Evolutionary conservation across 805 yeast genomes (phyloP), one percentile per base, ranked within the genome.

Genomic region (Trichomonascus vanleenenianus): DNA sequence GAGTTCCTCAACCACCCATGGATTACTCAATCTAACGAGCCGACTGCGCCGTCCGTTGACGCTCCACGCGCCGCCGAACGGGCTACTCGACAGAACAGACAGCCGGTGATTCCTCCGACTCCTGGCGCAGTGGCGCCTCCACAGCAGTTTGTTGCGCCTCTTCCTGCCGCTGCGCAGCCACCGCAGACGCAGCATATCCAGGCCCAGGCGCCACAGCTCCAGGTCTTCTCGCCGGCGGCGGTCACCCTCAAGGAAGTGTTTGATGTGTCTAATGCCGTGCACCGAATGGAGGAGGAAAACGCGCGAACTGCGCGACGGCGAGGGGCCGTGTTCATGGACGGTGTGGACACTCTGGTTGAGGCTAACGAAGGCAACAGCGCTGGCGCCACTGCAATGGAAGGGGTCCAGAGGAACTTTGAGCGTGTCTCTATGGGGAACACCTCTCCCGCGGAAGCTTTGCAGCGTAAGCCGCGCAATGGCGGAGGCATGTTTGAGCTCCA

Each of bases 161-260:
- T 35, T 6, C 18, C 22, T 3, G 18, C 22, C 14, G 16, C 40
- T 15, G 40, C 32, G 4, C 15, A n/a, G 20, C 25, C 31, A 15
- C 43, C 25, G 16, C 20, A 22, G 11, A 19, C 31, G 25, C 30
- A 18, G 9, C n/a, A 9, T 27, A 27, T 10, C 33, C 42, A 22
- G 22, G 42, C 42, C 33, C 14, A n/a, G 16, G 37, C 37, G 10
- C 19, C 19, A 10, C 34, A 25, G 39, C 43, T 41, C n/a, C 48
- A 51, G 19, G 45, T 49, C 39, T 60, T 63, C 15, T 61, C 71
- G 12, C 69, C 70, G 2, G 87, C 85, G 2, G 87, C 88, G 1
- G 83, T 80, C 41, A 86, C 87, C 0, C 73, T 86, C 64, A 79
- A 85, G 53, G 95, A 86, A 56, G 94, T 89, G 10, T 86, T 86